Percentiles rank a stretch among this genome's conserved stretches.
phyloP scores from a whole-genome alignment of 768 basidiomycete species.

The Tricholoma hemisulphureum region DNA sequence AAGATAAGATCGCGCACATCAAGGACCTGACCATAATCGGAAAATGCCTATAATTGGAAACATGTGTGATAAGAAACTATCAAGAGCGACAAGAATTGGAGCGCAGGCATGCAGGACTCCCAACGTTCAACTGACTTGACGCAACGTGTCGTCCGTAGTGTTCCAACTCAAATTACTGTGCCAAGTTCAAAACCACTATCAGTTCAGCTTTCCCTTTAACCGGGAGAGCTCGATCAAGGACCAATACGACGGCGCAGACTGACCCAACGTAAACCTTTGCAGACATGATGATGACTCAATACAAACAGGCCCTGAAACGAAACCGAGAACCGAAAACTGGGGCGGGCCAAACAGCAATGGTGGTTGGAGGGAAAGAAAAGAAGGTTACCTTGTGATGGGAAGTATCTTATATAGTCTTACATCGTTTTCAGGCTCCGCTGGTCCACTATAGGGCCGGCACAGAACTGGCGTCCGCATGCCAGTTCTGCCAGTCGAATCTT shows the following conservation, averaged over 20 bases:
- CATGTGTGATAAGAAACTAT: conserved; percentile 51
- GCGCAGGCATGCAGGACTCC: conserved; percentile 28
- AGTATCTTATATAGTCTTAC: conserved; percentile 40
- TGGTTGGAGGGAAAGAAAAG: conserved; percentile 47
- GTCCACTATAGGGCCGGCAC: conserved; percentile 14
- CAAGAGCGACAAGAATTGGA: conserved; percentile 31
- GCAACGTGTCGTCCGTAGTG: conserved; percentile 90
- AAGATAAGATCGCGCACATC: conserved; percentile 78
- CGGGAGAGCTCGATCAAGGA: conserved; percentile 47
- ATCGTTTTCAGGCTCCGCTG: conserved; percentile 51
- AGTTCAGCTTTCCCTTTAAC: conserved; percentile 51
- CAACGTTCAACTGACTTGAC: conserved; percentile 71
- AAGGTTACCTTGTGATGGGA: conserved; percentile 26
- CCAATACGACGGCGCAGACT: conserved; percentile 64
- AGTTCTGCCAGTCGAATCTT: not conserved
- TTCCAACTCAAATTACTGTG: conserved; percentile 94
- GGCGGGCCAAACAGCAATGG: conserved; percentile 42
- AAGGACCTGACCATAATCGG: conserved; percentile 73
- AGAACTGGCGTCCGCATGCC: not conserved
- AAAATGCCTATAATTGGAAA: conserved; percentile 76
- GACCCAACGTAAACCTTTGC: conserved; percentile 93
- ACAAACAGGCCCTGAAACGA: conserved; percentile 52
- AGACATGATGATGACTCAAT: conserved; percentile 69
- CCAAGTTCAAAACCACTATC: conserved; percentile 51
- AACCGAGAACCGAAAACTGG: conserved; percentile 57